Percentiles rank a stretch among this genome's conserved stretches.
Evolutionary conservation across 768 basidiomycete species (phyloP).

Genomic region (Mycena polygramma): DNA sequence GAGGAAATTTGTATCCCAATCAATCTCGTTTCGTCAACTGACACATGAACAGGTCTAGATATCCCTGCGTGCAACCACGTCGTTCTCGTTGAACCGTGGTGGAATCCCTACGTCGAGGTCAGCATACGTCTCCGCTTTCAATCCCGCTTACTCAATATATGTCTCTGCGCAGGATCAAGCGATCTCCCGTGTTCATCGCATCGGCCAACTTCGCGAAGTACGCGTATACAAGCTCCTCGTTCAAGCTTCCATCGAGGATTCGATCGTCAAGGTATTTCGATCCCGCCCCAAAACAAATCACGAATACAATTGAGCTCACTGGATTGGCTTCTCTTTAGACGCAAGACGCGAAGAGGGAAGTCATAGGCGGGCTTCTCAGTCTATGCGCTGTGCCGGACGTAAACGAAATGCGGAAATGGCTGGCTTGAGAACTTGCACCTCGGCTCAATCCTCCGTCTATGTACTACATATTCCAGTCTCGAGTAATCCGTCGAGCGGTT

Average conservation of each 20-base stretch:
- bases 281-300: too few relatives aligned
- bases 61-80: slow-evolving; percentile 27
- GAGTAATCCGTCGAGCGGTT: too few relatives aligned
- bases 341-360: slow-evolving; percentile 14
- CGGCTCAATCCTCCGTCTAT: too few relatives aligned
- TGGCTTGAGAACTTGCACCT: not conserved
- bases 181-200: slow-evolving; percentile 25
- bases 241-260: slow-evolving; percentile 16
- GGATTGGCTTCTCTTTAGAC: not conserved
- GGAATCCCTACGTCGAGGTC: slow-evolving; percentile 31
- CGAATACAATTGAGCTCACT: too few relatives aligned
- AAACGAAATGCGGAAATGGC: slow-evolving; percentile 24
- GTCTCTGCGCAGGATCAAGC: slow-evolving; percentile 20
- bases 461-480: too few relatives aligned
- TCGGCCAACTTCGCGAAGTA: slow-evolving; percentile 21
- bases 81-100: slow-evolving; percentile 21
- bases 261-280: slow-evolving; percentile 19
- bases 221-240: slow-evolving; percentile 6
- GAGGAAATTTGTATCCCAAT: not conserved
- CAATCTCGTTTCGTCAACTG: not conserved
- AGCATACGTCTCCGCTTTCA: not conserved
- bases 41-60: slow-evolving; percentile 5
- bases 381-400: slow-evolving; percentile 17
- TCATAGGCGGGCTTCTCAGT: slow-evolving; percentile 18
- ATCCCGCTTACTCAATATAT: not conserved